Conservation (phyloP, 2,329 filamentous ascomycete species). For the Tolypocladium endophyticum region DNA sequence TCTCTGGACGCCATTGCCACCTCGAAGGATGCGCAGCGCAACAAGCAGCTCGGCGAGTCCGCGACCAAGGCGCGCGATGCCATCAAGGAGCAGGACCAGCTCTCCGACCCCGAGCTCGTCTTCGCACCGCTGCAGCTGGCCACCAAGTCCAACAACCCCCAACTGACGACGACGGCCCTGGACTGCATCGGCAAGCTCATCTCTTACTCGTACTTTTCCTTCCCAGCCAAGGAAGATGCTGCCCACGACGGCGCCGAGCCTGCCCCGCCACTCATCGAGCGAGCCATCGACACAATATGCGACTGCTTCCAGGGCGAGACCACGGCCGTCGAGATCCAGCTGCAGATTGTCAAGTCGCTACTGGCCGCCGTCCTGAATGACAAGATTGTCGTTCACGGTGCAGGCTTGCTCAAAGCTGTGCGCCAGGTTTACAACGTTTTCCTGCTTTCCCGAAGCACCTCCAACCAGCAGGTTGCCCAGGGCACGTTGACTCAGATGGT, state of each 20-base stretch:
- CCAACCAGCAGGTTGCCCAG: conserved; percentile 95
- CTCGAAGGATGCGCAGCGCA: conserved; percentile 83
- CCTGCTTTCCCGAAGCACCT: conserved; percentile 81
- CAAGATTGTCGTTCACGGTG: conserved; percentile 96
- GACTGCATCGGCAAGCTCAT: conserved; percentile 99
- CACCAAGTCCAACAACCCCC: conserved; percentile 74
- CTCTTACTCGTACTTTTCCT: conserved; percentile 95
- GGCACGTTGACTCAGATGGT: conserved; percentile 98
- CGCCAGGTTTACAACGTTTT: conserved; percentile 99
- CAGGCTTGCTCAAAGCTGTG: conserved; percentile 89
- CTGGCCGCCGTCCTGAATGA: conserved; percentile 93
- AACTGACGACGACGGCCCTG: conserved; percentile 78
- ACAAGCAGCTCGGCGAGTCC: conserved; percentile 72
- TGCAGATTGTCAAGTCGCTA: conserved; percentile 96
- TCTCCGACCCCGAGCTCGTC: conserved; percentile 82
- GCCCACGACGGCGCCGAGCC: conserved; percentile 28
- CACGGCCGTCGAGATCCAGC: conserved; percentile 81
- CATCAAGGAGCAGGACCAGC: conserved; percentile 75
- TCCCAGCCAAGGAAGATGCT: conserved; percentile 40
- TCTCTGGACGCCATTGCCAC: conserved; percentile 85
- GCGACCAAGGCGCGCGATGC: conserved; percentile 73
- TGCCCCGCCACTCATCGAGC: conserved; percentile 74
- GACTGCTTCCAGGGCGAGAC: conserved; percentile 97
- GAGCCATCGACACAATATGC: conserved; percentile 98
- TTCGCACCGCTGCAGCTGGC: conserved; percentile 87